Base-by-base conservation (phyloP, 352 stramenopile genomes). In the Phytopythium aichiense region DNA sequence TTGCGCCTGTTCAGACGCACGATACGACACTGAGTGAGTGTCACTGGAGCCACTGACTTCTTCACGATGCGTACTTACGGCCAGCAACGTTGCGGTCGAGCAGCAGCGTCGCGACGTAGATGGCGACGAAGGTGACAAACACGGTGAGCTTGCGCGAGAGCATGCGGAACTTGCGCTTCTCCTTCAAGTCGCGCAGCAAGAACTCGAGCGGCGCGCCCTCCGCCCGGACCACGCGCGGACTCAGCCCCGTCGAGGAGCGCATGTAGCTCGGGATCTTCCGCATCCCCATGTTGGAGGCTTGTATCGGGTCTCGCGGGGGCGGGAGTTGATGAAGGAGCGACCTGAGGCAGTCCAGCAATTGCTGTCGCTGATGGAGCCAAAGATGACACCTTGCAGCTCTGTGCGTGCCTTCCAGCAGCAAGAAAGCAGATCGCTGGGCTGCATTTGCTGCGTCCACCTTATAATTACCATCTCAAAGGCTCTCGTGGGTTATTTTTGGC, bases 11-110 rank as follows among this genome's bases (percentile, higher is more conserved):
- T 59, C 37, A 58, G 42, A 42, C 2, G 9, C 7, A 55, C 20
- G 58, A 9, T 1, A 37, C 35, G 28, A 31, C 18, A 52, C 11
- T 0, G 4, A 16, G n/a, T 31, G 0, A 40, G 20, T 22, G 20
- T 50, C 1, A 5, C 2, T 40, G 6, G 8, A 12, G 18, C 9
- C 35, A 40, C 20, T 8, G 11, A 30, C n/a, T 25, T 45, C 12
- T 20, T 1, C 6, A 9, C 16, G 2, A 38, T 30, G 7, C 6
- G 11, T 0, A 77, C 78, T 37, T 77, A 88, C 81, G 78, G 28
- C 78, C 73, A 25, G 79, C 84, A 46, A 91, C 88, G 64, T 91
- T 89, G 61, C 81, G 77, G 50, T 91, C 79, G 30, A 91, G 64
- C 23, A 90, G 62, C 7, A 90, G 63, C 28, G 81, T 78, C 0